These are phyloP conservation scores for Camelina laxa DNA, from an alignment of 345 rosid species.

Conservation along the genomic window DNA sequence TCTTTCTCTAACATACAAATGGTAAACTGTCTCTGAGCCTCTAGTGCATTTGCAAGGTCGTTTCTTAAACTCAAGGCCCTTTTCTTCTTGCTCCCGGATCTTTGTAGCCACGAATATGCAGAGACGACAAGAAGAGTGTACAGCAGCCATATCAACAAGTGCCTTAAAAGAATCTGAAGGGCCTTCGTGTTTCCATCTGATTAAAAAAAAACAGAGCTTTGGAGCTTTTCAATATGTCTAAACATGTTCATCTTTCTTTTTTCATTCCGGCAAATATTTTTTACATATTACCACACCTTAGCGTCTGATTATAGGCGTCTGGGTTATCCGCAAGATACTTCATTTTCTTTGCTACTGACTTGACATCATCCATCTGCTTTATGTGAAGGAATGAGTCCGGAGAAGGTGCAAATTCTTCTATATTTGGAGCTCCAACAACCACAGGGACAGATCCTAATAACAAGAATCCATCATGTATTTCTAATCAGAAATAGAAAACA, in stretches of 20 bases:
- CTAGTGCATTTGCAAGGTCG: conserved; percentile 84
- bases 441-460: conserved; percentile 74
- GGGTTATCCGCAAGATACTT: conserved; percentile 68
- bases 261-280: neutral
- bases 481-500: conserved; percentile 7
- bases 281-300: conserved; percentile 51
- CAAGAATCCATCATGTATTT: neutral
- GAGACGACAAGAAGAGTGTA: conserved; percentile 91
- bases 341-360: conserved; percentile 66
- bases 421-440: conserved; percentile 86
- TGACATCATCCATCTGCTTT: conserved; percentile 55
- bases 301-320: conserved; percentile 62
- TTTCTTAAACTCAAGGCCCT: conserved; percentile 52
- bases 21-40: conserved; percentile 62
- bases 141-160: conserved; percentile 94
- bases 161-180: conserved; percentile 93
- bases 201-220: conserved; percentile 28
- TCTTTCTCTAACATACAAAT: conserved; percentile 79
- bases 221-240: conserved; percentile 10
- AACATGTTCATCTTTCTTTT: neutral
- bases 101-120: conserved; percentile 84
- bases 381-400: conserved; percentile 66
- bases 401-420: conserved; percentile 79
- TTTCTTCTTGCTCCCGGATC: conserved; percentile 76
- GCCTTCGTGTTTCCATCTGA: conserved; percentile 92